These are phyloP conservation scores for Cydonia oblonga DNA, from an alignment of 331 rosid genomes.

Conservation along the genomic window DNA sequence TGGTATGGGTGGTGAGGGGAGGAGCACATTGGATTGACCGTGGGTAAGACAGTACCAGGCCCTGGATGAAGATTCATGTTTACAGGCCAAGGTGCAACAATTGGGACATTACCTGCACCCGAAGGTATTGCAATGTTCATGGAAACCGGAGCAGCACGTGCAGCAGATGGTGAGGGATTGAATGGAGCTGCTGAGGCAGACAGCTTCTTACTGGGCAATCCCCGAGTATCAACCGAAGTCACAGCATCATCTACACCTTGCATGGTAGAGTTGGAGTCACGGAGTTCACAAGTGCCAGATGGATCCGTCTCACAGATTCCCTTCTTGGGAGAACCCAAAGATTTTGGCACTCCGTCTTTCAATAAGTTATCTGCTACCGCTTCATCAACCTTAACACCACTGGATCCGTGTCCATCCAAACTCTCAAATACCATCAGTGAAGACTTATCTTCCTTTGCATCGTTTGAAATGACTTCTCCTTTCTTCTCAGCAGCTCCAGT, in stretches of 20 bases:
- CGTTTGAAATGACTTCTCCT: slow-evolving; percentile 29
- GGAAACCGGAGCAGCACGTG: slow-evolving; percentile 61
- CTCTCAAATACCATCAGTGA: slow-evolving; percentile 18
- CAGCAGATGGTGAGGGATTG: slow-evolving; percentile 64
- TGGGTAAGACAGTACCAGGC: slow-evolving; percentile 40
- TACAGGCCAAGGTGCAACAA: slow-evolving; percentile 76
- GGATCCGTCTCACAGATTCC: slow-evolving; percentile 32
- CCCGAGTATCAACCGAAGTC: slow-evolving; percentile 36
- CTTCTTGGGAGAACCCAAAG: slow-evolving; percentile 22
- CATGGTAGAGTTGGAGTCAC: slow-evolving; percentile 24
- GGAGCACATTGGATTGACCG: slow-evolving; percentile 65
- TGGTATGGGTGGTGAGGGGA: slow-evolving; percentile 86
- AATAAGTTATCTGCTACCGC: slow-evolving; percentile 26
- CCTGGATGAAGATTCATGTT: slow-evolving; percentile 83
- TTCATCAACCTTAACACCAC: slow-evolving; percentile 30
- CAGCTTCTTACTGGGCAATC: slow-evolving; percentile 49
- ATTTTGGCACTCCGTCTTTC: slow-evolving; percentile 25
- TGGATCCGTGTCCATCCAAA: slow-evolving; percentile 31
- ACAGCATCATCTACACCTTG: slow-evolving; percentile 41
- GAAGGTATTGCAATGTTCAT: slow-evolving; percentile 60
- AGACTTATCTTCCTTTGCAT: slow-evolving; percentile 27
- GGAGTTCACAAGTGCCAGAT: slow-evolving; percentile 35
- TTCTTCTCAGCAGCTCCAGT: slow-evolving; percentile 33
- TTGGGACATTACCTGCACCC: slow-evolving; percentile 46
- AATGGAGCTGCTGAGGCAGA: slow-evolving; percentile 97